phyloP scores from a whole-genome alignment of 495 filamentous ascomycete genomes.

The Umbilicaria muhlenbergii region DNA sequence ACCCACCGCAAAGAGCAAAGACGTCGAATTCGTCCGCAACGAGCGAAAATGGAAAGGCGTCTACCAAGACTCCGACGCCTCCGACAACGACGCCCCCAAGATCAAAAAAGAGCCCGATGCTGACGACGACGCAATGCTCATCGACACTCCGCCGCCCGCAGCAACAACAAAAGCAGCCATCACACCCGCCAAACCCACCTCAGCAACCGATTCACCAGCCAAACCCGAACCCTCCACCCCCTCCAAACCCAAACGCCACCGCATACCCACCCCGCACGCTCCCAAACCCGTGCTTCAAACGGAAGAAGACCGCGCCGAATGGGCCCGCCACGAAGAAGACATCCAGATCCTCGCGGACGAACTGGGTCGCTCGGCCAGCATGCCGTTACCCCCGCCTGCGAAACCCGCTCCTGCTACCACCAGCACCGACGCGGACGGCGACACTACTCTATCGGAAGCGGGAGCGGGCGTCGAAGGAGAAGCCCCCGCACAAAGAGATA shows the following conservation, averaged over 20 bases:
- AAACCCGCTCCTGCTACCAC: too few species aligned
- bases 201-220: not conserved
- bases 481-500: not conserved
- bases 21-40: constrained; percentile 15
- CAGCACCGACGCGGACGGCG: too few species aligned
- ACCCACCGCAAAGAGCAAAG: constrained; percentile 10
- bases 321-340: constrained; percentile 9
- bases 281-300: constrained; percentile 9
- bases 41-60: constrained; percentile 18
- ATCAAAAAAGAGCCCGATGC: constrained; percentile 32
- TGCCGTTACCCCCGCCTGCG: too few species aligned
- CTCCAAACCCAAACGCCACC: not conserved
- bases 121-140: constrained; percentile 21
- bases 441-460: too few species aligned
- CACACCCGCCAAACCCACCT: not conserved
- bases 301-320: constrained; percentile 8
- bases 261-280: not conserved
- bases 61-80: constrained; percentile 13
- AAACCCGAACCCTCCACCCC: not conserved
- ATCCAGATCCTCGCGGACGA: not conserved
- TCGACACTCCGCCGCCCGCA: constrained; percentile 13
- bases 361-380: not conserved
- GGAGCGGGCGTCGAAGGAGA: not conserved
- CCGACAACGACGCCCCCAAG: constrained; percentile 10
- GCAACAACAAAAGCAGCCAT: too few species aligned